Base-by-base conservation (phyloP, 2,329 filamentous ascomycete species). In the Neonectria sp. region DNA sequence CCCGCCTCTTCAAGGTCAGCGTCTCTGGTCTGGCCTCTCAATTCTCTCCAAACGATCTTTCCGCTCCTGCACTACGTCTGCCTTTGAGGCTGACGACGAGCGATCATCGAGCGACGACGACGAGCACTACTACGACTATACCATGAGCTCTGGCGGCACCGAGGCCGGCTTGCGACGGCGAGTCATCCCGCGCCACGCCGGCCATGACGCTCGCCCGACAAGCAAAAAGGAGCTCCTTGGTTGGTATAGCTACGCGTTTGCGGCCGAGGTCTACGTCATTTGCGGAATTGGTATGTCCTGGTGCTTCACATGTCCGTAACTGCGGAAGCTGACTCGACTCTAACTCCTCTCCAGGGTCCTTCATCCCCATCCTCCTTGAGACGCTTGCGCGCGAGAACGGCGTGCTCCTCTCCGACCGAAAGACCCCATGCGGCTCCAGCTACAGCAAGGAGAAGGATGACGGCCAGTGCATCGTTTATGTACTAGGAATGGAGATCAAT, bases 171-270 rank as follows among this genome's bases (percentile, higher is more conserved):
- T 78, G 72, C 75, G 77, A 69, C 79, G 69, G 56, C 73, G 78
- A 63, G 71, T 73, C 69, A 72, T 72, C 68, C 80, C 89, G 61
- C 86, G 89, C 64, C 97, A 97, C 79, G 86, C 87, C 3, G 94
- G 93, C 68, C 94, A 98, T 79, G 96, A 99, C 81, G 93, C 91
- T 27, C 88, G 95, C n/a, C 89, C 93, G 62, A 98, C 96, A 11
- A 97, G 93, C 80, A 84, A 84, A 74, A 95, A 93, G 81, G 96
- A 99, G 87, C 88, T 98, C 67, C 86, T 91, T 45, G 96, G 95
- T 74, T 99, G 97, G 93, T 99, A 98, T 82, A 92, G 92, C 79
- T 98, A 98, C 84, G 93, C 93, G 48, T 98, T 97, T 86, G 96
- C 96, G 27, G 95, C 95, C 24, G 96, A 99, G 83, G 95, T 97